Conservation (phyloP, 441 rosid genomes). For the Hura crepitans region DNA sequence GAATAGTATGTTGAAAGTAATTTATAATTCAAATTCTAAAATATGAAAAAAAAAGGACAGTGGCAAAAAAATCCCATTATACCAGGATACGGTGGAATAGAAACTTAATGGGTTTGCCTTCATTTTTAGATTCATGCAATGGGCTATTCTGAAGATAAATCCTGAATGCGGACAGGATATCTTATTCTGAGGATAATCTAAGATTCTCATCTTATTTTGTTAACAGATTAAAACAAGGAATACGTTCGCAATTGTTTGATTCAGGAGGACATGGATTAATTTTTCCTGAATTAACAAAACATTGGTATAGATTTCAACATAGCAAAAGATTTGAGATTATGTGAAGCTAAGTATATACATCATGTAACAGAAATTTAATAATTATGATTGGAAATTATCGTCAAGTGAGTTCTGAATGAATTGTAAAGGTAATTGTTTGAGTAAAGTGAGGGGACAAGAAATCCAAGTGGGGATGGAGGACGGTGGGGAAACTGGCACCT, state of each 20-base stretch:
- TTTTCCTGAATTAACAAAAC: constrained; percentile 1
- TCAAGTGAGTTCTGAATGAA: no score
- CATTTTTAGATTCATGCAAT: not conserved
- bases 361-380: no score
- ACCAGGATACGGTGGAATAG: no score
- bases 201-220: constrained; percentile 8
- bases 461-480: constrained; percentile 22
- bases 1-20: no score
- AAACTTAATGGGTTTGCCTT: not conserved
- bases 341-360: no score
- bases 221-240: not conserved
- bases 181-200: constrained; percentile 9
- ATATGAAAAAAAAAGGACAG: not conserved
- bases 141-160: constrained; percentile 2
- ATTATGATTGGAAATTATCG: no score
- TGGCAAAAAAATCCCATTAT: not conserved
- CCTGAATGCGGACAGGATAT: not conserved
- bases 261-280: constrained; percentile 16
- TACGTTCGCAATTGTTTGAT: constrained; percentile 14
- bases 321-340: no score
- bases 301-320: no score
- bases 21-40: not conserved
- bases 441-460: constrained; percentile 19
- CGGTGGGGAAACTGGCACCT: not conserved
- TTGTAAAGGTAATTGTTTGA: not conserved